Base-by-base conservation (phyloP, 2,329 filamentous ascomycete species). In the Alternaria novae-zelandiae region DNA sequence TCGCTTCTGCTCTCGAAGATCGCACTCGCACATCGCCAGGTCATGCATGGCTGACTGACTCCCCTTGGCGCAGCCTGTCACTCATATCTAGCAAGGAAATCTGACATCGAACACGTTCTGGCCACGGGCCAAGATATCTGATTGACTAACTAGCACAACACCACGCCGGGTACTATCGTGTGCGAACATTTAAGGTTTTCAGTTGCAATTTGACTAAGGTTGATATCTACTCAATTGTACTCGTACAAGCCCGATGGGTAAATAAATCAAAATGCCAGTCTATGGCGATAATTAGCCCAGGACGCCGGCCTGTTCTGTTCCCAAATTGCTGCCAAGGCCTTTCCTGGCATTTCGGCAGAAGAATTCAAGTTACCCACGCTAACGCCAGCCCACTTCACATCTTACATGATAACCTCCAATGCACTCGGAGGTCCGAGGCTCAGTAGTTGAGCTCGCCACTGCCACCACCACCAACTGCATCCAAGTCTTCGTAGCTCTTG, bases 401-500 rank as follows among this genome's bases (percentile, higher is more conserved):
- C 53, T 60, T 63, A 66, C 59, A 63, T 46, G 45, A 54, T 54
- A 46, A 54, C 59, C 30, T 28, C 55, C 50, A 46, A 41, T 54
- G 28, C 59, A 30, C 11, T 41, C 30, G 44, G 23, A 44, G 20
- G 21, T 26, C 57, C 45, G 30, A 32, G 23, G 46, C 59, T 70
- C 78, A 98, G 78, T 98, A 98, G 81, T 98, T 96, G 74, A 98
- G 83, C 82, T 97, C 95, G 26, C 92, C 91, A 44, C 90, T 89
- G 44, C 90, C 92, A 55, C 80, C 79, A 20, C 76, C 78, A 43
- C 81, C 81, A 55, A 82, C 83, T n/a, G 96, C 95, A 82, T 99
- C 96, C 23, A 99, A 84, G 78, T 99, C 96, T 80, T 99, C 96
- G 78, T 99, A 99, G 79, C 93, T 97, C 86, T 97, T 97, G 69